phyloP scores from a whole-genome alignment of 768 basidiomycete genomes.

The Infundibulicybe gibba region DNA sequence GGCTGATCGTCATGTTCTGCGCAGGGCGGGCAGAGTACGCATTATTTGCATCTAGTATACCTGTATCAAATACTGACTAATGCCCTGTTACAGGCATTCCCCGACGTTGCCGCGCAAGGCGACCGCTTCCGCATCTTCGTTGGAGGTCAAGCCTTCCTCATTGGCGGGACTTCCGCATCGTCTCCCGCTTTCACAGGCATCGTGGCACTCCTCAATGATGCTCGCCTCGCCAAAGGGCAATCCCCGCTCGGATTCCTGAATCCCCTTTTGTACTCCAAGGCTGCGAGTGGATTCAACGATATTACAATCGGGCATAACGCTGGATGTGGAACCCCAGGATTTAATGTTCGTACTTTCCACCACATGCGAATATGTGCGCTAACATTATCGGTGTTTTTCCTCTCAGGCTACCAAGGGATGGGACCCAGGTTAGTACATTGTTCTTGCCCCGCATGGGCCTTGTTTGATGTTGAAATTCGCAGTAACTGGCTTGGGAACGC shows the following conservation, averaged over 20 bases:
- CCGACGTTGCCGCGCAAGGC: slow-evolving; percentile 66
- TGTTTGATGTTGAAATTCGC: neutral
- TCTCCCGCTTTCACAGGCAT: slow-evolving; percentile 63
- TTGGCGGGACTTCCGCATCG: slow-evolving; percentile 65
- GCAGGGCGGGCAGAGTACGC: slow-evolving; percentile 51
- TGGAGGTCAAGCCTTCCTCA: slow-evolving; percentile 28
- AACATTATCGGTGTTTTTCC: neutral
- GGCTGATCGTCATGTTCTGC: neutral
- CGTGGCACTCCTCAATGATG: slow-evolving; percentile 64
- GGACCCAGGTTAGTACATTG: slow-evolving; percentile 47
- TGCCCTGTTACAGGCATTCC: slow-evolving; percentile 38
- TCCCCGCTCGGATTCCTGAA: slow-evolving; percentile 64
- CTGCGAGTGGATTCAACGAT: slow-evolving; percentile 46
- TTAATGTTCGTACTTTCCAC: slow-evolving; percentile 44
- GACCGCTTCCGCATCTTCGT: slow-evolving; percentile 45
- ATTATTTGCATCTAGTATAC: neutral
- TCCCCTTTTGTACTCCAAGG: slow-evolving; percentile 51
- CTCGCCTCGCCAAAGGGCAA: slow-evolving; percentile 37
- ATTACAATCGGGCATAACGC: slow-evolving; percentile 54
- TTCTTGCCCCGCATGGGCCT: neutral
- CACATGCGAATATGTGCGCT: slow-evolving; percentile 2
- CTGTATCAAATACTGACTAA: neutral
- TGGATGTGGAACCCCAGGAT: slow-evolving; percentile 62
- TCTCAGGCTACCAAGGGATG: slow-evolving; percentile 48
- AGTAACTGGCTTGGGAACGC: slow-evolving; percentile 16